phyloP scores from a whole-genome alignment of 192 early-diverging fungal species.

The Coemansia sp. region DNA sequence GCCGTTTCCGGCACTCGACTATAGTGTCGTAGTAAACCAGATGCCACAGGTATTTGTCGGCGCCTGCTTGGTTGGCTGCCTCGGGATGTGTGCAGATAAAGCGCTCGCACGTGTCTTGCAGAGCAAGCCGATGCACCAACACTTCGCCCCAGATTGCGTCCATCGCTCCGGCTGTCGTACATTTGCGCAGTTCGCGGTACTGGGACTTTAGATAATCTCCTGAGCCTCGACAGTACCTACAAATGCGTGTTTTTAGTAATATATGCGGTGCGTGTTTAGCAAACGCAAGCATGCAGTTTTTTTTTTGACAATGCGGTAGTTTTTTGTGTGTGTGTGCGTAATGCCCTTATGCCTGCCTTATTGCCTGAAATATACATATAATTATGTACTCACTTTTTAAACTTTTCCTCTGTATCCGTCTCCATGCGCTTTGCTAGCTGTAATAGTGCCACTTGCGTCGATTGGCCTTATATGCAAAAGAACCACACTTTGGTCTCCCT shows the following conservation, averaged over 20 bases:
- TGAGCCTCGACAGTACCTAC: constrained; percentile 24
- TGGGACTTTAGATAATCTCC: constrained; percentile 14
- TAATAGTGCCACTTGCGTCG: not conserved
- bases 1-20: constrained; percentile 40
- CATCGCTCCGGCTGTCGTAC: constrained; percentile 18
- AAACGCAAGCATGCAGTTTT: not conserved
- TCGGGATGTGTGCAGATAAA: constrained; percentile 19
- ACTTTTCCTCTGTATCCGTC: constrained; percentile 9
- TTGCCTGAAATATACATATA: no score
- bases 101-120: constrained; percentile 38
- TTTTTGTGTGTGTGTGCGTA: no score
- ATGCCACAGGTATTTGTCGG: constrained; percentile 35
- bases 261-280: not conserved
- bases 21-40: constrained; percentile 42
- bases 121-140: constrained; percentile 24
- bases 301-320: not conserved
- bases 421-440: constrained; percentile 2
- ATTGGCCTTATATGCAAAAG: no score
- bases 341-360: no score
- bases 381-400: constrained; percentile 5
- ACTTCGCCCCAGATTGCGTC: constrained; percentile 43
- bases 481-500: no score
- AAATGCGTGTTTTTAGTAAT: not conserved
- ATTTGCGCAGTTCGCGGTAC: constrained; percentile 26
- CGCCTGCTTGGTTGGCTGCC: constrained; percentile 12